phyloP scores from a whole-genome alignment of 169 alveolate genomes.

The Plasmodium vinckei region DNA sequence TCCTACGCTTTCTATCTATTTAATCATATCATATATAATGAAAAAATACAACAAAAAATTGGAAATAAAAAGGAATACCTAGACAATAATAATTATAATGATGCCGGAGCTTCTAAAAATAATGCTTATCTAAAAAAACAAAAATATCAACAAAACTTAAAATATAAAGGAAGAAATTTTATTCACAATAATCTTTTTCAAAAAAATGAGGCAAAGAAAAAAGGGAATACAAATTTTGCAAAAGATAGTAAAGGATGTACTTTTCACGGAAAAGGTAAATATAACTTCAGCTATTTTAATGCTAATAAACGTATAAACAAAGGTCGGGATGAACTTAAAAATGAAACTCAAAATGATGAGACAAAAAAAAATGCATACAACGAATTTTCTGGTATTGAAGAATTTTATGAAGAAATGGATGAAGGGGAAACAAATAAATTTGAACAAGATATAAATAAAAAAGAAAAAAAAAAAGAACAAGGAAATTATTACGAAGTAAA shows the following conservation, averaged over 20 bases:
- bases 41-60: not conserved
- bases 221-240: slow-evolving; percentile 4
- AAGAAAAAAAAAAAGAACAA: not conserved
- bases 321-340: slow-evolving; percentile 1
- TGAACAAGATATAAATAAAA: not conserved
- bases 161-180: not conserved
- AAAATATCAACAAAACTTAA: not conserved
- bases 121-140: not conserved
- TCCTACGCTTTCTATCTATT: slow-evolving; percentile 34
- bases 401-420: not conserved
- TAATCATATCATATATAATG: slow-evolving; percentile 39
- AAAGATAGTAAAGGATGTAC: slow-evolving; percentile 4
- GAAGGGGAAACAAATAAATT: slow-evolving; percentile 12
- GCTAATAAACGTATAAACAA: slow-evolving; percentile 16
- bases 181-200: not conserved
- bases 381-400: not conserved
- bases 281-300: slow-evolving; percentile 54
- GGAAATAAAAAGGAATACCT: not conserved
- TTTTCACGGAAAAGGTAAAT: slow-evolving; percentile 30
- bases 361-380: not conserved
- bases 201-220: slow-evolving; percentile 5
- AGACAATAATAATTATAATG: not conserved
- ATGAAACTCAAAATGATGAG: not conserved
- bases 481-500: not conserved
- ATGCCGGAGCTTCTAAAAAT: too few relatives aligned